phyloP scores from a whole-genome alignment of 208 protist species.

The Phytomonas sp. region DNA sequence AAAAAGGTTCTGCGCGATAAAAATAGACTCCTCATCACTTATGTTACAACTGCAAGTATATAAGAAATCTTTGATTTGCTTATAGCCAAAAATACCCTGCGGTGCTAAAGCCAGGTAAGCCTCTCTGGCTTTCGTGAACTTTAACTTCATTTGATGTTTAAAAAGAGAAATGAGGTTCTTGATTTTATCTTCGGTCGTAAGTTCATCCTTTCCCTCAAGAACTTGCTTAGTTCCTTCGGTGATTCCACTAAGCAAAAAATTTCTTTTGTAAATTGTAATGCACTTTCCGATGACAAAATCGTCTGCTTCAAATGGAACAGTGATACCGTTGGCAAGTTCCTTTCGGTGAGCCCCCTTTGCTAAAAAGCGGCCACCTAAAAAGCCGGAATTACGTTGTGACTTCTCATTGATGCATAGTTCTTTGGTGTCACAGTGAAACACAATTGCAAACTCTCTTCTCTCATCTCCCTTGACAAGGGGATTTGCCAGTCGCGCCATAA shows the following conservation, averaged over 20 bases:
- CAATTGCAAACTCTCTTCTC: constrained; percentile 78
- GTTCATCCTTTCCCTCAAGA: constrained; percentile 54
- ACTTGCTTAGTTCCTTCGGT: constrained; percentile 62
- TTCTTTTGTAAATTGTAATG: constrained; percentile 58
- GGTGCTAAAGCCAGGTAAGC: constrained; percentile 69
- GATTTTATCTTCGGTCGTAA: constrained; percentile 45
- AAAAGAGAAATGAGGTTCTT: constrained; percentile 64
- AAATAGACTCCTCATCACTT: constrained; percentile 71
- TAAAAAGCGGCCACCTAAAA: constrained; percentile 87
- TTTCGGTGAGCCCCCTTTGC: constrained; percentile 66
- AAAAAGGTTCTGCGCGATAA: constrained; percentile 68
- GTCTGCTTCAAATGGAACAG: constrained; percentile 37
- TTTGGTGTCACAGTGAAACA: constrained; percentile 84
- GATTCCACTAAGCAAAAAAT: constrained; percentile 69
- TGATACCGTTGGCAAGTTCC: constrained; percentile 51
- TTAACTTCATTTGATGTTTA: constrained; percentile 74
- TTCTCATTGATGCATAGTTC: constrained; percentile 85
- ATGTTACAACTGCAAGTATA: constrained; percentile 75
- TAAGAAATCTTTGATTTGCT: constrained; percentile 76
- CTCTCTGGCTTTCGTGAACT: constrained; percentile 63
- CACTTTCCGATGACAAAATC: constrained; percentile 76
- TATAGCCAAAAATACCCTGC: constrained; percentile 66
- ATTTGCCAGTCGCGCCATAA: constrained; percentile 49
- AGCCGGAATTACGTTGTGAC: constrained; percentile 74
- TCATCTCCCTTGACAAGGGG: constrained; percentile 64